Conservation (phyloP, 2,329 filamentous ascomycete genomes). For the Botrytis fragariae region DNA sequence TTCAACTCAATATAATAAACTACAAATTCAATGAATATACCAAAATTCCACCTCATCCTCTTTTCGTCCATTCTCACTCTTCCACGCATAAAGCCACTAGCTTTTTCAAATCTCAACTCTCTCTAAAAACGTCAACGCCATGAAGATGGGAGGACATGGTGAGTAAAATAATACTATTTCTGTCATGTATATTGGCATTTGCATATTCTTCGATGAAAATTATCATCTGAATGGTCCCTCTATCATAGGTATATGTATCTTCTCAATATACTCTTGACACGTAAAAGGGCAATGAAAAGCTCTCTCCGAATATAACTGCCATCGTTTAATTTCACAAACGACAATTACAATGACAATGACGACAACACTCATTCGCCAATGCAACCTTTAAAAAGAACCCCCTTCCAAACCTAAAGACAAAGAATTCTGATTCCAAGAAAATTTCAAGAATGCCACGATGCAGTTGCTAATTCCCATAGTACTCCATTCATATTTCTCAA, state of each 20-base stretch:
- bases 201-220: not conserved
- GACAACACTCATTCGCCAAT: too few species aligned
- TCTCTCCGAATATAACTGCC: too few species aligned
- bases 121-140: rapidly evolving
- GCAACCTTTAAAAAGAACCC: too few species aligned
- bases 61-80: not conserved
- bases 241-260: not conserved
- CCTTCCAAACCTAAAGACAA: not conserved
- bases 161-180: too few species aligned
- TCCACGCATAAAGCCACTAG: not conserved
- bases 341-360: too few species aligned
- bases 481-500: too few species aligned
- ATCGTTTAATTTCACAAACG: too few species aligned
- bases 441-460: not conserved
- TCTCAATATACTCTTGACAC: not conserved
- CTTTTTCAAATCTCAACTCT: not conserved
- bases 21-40: not conserved
- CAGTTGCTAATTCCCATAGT: too few species aligned
- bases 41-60: not conserved
- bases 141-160: rapidly evolving
- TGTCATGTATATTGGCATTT: too few species aligned
- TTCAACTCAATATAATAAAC: not conserved
- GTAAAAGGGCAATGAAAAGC: not conserved
- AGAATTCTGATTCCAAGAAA: not conserved
- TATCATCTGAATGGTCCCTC: not conserved